Evolutionary conservation across 1,284 basidiomycete genomes (phyloP).

Genomic region (Apiotrichum domesticum): DNA sequence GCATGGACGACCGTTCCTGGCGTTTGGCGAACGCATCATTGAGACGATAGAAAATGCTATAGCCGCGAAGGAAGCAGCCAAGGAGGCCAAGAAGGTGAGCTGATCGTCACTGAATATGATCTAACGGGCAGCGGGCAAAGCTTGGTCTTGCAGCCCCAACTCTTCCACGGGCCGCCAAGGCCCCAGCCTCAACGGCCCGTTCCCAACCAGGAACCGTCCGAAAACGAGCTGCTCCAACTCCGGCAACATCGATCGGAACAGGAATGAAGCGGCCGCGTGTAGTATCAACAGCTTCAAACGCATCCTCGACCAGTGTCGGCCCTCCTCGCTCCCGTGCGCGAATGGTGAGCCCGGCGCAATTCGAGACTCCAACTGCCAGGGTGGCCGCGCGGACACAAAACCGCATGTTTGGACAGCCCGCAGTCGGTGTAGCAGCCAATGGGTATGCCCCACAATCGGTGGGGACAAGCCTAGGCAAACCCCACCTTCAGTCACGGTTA

Average conservation of each 20-base stretch:
- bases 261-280: conserved; percentile 17
- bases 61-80: conserved; percentile 57
- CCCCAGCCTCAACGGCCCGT: conserved; percentile 7
- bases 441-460: background rate
- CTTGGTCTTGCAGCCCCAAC: conserved; percentile 22
- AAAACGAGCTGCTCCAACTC: conserved; percentile 40
- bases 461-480: too few relatives aligned
- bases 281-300: conserved; percentile 4
- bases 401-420: conserved; percentile 9
- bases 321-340: conserved; percentile 5
- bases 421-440: conserved; percentile 6
- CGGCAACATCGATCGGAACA: conserved; percentile 8
- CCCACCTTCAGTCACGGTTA: too few relatives aligned
- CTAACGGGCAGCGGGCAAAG: conserved; percentile 25
- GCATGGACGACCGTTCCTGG: conserved; percentile 68
- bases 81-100: conserved; percentile 62
- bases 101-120: background rate
- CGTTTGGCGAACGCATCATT: conserved; percentile 77
- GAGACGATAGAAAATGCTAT: conserved; percentile 67
- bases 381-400: background rate
- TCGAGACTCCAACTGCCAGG: conserved; percentile 2
- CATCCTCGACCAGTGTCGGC: conserved; percentile 2
- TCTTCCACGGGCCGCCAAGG: conserved; percentile 14
- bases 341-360: background rate
- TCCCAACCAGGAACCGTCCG: conserved; percentile 6